phyloP scores from a whole-genome alignment of 2,329 filamentous ascomycete genomes.

The Furcasterigmium sp. region DNA sequence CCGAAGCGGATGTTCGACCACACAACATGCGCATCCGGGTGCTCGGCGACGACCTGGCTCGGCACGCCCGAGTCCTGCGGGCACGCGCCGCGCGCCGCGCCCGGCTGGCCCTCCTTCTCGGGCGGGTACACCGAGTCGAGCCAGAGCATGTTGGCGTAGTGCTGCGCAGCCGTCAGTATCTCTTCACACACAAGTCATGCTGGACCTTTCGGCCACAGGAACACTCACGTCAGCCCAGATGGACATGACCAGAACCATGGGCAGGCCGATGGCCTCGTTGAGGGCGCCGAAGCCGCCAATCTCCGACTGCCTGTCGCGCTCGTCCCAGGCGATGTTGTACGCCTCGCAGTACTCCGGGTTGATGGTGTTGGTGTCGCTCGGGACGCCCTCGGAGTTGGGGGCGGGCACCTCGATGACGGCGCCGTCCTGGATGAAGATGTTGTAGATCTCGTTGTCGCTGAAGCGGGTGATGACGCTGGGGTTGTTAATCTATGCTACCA shows the following conservation, averaged over 20 bases:
- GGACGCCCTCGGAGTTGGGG: slow-evolving; percentile 18
- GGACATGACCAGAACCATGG: slow-evolving; percentile 59
- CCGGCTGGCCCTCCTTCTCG: slow-evolving; percentile 17
- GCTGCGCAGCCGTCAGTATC: no score
- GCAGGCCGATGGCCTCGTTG: slow-evolving; percentile 43
- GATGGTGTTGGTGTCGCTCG: slow-evolving; percentile 31
- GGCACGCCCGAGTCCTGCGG: slow-evolving; percentile 17
- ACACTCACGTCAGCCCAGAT: slow-evolving; percentile 48
- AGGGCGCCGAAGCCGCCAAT: slow-evolving; percentile 50
- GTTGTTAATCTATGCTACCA: background rate
- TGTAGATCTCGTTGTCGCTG: slow-evolving; percentile 48
- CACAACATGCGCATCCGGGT: slow-evolving; percentile 27
- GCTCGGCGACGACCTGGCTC: slow-evolving; percentile 10
- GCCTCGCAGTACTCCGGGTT: slow-evolving; percentile 49
- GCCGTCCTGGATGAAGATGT: slow-evolving; percentile 56
- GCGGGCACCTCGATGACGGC: slow-evolving; percentile 47
- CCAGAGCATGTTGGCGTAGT: slow-evolving; percentile 63
- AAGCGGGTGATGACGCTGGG: slow-evolving; percentile 54
- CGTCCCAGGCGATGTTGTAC: slow-evolving; percentile 47
- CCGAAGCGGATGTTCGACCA: slow-evolving; percentile 44
- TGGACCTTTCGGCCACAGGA: background rate
- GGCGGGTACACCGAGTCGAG: slow-evolving; percentile 57
- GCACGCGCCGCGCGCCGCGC: slow-evolving; percentile 17
- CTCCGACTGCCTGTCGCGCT: slow-evolving; percentile 43
- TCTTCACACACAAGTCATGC: no score